A percentile compares a stretch with the other conserved stretches of the same genome.
Conservation (phyloP, 2,329 filamentous ascomycete species). For the Venturia effusa region DNA sequence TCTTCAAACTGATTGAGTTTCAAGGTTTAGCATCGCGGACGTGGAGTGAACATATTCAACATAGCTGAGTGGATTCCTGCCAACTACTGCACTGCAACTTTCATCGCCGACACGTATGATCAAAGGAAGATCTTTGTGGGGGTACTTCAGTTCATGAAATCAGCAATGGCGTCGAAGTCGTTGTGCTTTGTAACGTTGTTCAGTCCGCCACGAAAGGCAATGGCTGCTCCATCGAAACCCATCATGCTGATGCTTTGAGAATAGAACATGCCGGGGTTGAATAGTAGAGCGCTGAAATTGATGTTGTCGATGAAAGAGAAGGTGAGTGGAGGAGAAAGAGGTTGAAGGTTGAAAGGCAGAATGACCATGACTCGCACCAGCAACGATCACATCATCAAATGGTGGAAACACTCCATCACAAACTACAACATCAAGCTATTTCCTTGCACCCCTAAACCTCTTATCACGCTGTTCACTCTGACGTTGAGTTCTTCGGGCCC, state of each 20-base stretch:
- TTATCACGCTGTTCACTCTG: conserved; percentile 32
- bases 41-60: not conserved
- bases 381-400: not conserved
- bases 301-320: not conserved
- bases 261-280: not conserved
- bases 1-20: not conserved
- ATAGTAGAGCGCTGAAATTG: not conserved
- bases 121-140: not conserved
- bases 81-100: not conserved
- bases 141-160: too few species aligned
- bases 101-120: not conserved
- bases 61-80: not conserved
- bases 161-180: too few species aligned
- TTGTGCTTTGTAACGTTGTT: too few species aligned
- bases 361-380: not conserved
- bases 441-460: conserved; percentile 42
- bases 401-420: not conserved
- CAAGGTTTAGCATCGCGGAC: not conserved
- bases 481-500: conserved; percentile 25
- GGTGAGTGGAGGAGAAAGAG: not conserved
- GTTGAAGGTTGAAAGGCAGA: not conserved
- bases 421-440: not conserved
- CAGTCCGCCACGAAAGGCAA: too few species aligned
- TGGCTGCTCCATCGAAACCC: too few species aligned
- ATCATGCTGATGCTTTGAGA: not conserved